Conservation (phyloP, 768 basidiomycete genomes). For the Tricholoma flavovirens region DNA sequence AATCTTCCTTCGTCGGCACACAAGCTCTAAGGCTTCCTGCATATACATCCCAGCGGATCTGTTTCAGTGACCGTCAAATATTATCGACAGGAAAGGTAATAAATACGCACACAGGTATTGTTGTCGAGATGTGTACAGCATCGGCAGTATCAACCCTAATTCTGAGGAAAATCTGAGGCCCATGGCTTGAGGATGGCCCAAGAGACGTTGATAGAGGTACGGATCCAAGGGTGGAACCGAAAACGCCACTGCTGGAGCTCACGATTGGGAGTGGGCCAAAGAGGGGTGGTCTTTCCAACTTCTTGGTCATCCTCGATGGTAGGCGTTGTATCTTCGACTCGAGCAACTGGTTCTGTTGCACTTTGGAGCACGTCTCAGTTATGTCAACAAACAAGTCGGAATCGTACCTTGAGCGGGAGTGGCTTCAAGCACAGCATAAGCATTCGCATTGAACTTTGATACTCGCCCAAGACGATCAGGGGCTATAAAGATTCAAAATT, state of each 20-base stretch:
- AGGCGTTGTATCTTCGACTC: constrained; percentile 80
- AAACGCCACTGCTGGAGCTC: constrained; percentile 40
- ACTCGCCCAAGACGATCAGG: constrained; percentile 85
- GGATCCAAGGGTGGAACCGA: constrained; percentile 39
- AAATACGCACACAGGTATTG: constrained; percentile 77
- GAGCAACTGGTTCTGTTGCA: constrained; percentile 72
- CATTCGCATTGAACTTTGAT: constrained; percentile 83
- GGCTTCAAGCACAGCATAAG: constrained; percentile 84
- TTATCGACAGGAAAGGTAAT: not conserved
- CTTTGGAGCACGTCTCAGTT: constrained; percentile 17
- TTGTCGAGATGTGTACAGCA: constrained; percentile 80
- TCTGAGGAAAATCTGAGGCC: constrained; percentile 78
- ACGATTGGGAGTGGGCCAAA: constrained; percentile 32
- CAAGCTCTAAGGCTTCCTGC: constrained; percentile 88
- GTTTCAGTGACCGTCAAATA: not conserved
- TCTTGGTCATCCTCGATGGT: constrained; percentile 68
- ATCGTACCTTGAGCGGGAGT: constrained; percentile 59
- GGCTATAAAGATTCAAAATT: constrained; percentile 43
- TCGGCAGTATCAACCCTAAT: constrained; percentile 80
- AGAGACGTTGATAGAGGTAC: constrained; percentile 58
- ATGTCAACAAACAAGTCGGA: not conserved
- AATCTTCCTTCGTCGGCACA: constrained; percentile 66
- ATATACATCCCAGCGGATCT: constrained; percentile 93
- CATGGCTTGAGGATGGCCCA: constrained; percentile 65
- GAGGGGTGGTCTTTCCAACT: constrained; percentile 43